Evolutionary conservation across 371 early-diverging fungal species (phyloP), one percentile per base, ranked within the genome.

Genomic region (Enterocytospora artemiae): DNA sequence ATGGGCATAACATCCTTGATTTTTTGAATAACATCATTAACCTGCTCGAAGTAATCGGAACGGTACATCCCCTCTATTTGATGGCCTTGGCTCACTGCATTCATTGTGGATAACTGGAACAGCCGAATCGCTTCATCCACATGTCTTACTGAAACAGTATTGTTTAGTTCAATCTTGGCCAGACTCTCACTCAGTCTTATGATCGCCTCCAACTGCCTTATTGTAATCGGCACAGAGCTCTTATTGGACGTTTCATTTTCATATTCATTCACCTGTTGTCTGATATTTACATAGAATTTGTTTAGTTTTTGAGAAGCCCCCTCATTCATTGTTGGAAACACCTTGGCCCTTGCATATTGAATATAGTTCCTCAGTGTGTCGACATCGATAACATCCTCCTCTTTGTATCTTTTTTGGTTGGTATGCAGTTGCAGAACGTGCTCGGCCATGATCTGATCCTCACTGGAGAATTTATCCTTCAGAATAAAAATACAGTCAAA

Each of bases 121-220:
- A 99, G 78, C 22, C 94, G 85, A 51, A 96, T 89, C 1, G 97
- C 99, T 78, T 96, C 96, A 60, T 92, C 92, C 22, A 96, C 93
- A 74, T 99, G 94, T 51, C 82, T 79, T 60, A 86, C 86, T 0
- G 83, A 86, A 4, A 90, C 94, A 0, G 84, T 82, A 14, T 88
- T 85, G 20, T 86, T 84, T n/a, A 96, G 83, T 20, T 87, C 84
- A 83, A 96, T 88, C 74, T 93, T 95, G 59, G 99, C 99, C 37
- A 96, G 78, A 9, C 95, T 83, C 81, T 99, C 99, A n/a, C 94
- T 86, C 49, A 96, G 86, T 75, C 99, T 89, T 49, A 94, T 86
- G 67, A 99, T 90, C 56, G 96, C 95, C 79, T 99, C 99, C 61
- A 99, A 80, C 80, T 99, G 99, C 77, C 87, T 85, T 65, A 98